Evolutionary conservation across 2,329 filamentous ascomycete genomes (phyloP).

Genomic region (Colletotrichum coccodes): DNA sequence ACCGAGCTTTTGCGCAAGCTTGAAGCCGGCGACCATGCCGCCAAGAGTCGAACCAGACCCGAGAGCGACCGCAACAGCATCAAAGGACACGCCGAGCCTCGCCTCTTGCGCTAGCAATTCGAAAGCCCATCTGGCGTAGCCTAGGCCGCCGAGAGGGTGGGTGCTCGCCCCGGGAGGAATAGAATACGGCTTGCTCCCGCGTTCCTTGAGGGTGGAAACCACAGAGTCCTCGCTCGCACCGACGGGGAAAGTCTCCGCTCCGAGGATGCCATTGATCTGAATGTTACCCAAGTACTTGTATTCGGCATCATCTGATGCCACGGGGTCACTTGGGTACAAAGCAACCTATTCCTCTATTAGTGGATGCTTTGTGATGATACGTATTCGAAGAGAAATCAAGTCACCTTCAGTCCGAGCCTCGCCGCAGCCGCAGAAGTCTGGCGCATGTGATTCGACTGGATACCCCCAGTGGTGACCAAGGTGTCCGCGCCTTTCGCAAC

Average conservation of each 20-base stretch:
- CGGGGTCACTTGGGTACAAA: slow-evolving; percentile 6
- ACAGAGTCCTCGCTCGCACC: slow-evolving; percentile 2
- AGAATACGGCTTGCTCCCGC: slow-evolving; percentile 69
- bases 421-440: slow-evolving; percentile 46
- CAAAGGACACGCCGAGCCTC: slow-evolving; percentile 65
- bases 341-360: slow-evolving; percentile 15
- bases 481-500: slow-evolving; percentile 39
- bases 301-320: background rate
- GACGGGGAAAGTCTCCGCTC: slow-evolving; percentile 29
- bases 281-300: slow-evolving; percentile 33
- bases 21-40: slow-evolving; percentile 74
- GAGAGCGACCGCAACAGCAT: slow-evolving; percentile 69
- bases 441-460: slow-evolving; percentile 49
- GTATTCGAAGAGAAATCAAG: too few species aligned
- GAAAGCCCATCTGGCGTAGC: slow-evolving; percentile 72
- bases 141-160: slow-evolving; percentile 72
- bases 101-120: slow-evolving; percentile 69
- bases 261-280: slow-evolving; percentile 36
- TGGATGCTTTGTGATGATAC: background rate
- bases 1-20: slow-evolving; percentile 58
- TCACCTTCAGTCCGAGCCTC: slow-evolving; percentile 38
- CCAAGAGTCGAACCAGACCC: slow-evolving; percentile 74
- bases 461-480: slow-evolving; percentile 46
- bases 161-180: slow-evolving; percentile 73
- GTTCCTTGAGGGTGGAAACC: slow-evolving; percentile 31